Base-by-base conservation (phyloP, 2,329 filamentous ascomycete genomes). In the Fusarium nygamai region DNA sequence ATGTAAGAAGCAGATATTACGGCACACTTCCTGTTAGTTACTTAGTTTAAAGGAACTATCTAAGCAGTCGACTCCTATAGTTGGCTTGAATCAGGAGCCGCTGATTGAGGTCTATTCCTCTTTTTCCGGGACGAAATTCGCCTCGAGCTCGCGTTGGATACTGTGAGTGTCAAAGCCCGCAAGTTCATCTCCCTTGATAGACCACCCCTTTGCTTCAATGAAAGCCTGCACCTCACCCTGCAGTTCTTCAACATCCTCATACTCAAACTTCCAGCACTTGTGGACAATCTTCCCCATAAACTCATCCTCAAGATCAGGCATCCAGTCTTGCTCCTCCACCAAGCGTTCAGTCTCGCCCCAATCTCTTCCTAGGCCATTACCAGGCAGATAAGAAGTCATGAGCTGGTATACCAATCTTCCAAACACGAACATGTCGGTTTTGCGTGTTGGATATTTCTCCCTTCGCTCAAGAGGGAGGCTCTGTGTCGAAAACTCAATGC, bases 351-450 rank as follows among this genome's bases (percentile, higher is more conserved):
- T 34, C 34, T 8, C 34, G 34, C 34, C 34, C 34, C 34, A 34
- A 34, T 34, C 14, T 8, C 34, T 34, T 34, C 34, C 34, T 8
- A 34, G 2, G 2, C 34, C 34, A 9, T 34, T 3, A 17, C 34
- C 34, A 3, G 34, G 34, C 34, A 34, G 6, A 6, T 11, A 0
- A 3, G 41, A 43, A 6, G 41, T 43, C 56, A 61, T 50, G 7
- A 64, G 11, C 10, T 33, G 0, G 6, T 64, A 24, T 4, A 48
- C 7, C 3, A 48, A 17, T 3, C 7, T 61, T 10, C 34, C 43
- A 36, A 64, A 64, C 41, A 24, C 4, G 12, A 64, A 61, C 14
- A 64, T 61, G 19, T 64, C 54, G 0, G 61, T 64, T 17, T 34
- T 29, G 29, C 29, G 29, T 29, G 29, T 8, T 29, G 29, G 29